A percentile compares a stretch with the other conserved stretches of the same genome.
Evolutionary conservation across 2,329 filamentous ascomycete species (phyloP).

Genomic region (Parafenestella ontariensis): DNA sequence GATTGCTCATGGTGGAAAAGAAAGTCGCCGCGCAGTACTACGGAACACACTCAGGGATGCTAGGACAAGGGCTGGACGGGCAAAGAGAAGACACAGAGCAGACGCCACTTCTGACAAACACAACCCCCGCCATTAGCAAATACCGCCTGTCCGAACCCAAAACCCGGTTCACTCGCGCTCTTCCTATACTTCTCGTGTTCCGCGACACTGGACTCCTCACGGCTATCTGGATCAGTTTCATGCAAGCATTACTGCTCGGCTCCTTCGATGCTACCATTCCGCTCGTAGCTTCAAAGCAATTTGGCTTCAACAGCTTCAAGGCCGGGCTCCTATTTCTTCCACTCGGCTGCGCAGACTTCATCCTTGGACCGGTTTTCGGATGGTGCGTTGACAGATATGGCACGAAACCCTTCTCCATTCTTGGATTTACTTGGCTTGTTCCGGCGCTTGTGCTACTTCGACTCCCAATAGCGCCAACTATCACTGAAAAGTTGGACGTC

Average conservation of each 20-base stretch:
- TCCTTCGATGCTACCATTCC: constrained; percentile 59
- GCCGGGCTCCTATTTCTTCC: constrained; percentile 57
- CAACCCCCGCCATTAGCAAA: constrained; percentile 25
- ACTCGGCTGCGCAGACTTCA: constrained; percentile 52
- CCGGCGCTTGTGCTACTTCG: constrained; percentile 54
- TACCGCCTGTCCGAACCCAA: constrained; percentile 56
- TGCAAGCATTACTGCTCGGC: constrained; percentile 49
- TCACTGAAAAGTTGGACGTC: constrained; percentile 20
- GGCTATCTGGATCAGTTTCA: constrained; percentile 42
- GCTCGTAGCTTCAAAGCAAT: constrained; percentile 52
- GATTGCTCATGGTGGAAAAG: constrained; percentile 68
- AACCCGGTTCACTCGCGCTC: constrained; percentile 46
- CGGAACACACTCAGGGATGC: constrained; percentile 12
- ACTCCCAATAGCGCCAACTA: constrained; percentile 38
- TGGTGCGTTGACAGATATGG: constrained; percentile 57
- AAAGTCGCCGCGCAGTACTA: constrained; percentile 60
- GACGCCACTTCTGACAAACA: constrained; percentile 29
- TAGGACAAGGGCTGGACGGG: constrained; percentile 7
- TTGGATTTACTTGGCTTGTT: constrained; percentile 53
- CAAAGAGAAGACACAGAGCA: constrained; percentile 29
- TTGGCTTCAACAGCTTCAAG: constrained; percentile 53
- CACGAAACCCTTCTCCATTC: constrained; percentile 51
- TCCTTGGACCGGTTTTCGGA: constrained; percentile 56
- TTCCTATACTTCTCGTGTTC: constrained; percentile 59
- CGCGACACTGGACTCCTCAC: constrained; percentile 40